A percentile compares a stretch with the other conserved stretches of the same genome.
Conservation (phyloP, 441 rosid species). For the Gossypium aridum region DNA sequence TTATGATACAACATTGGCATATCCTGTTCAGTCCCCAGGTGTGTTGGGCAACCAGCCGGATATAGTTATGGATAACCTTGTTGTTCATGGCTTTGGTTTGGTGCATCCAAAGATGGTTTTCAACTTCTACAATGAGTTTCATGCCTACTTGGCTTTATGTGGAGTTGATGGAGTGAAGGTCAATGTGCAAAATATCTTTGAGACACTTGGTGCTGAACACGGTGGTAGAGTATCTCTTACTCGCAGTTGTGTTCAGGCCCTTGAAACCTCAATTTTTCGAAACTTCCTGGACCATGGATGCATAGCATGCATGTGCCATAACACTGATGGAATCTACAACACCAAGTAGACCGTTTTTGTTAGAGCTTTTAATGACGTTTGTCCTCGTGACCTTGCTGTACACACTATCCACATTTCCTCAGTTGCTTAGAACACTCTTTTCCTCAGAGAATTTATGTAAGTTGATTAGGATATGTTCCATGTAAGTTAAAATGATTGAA, state of each 20-base stretch:
- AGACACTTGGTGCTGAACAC: slow-evolving; percentile 88
- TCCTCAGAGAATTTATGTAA: slow-evolving; percentile 94
- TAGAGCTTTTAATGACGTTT: slow-evolving; percentile 90
- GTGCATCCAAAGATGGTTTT: slow-evolving; percentile 82
- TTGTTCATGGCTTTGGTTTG: slow-evolving; percentile 81
- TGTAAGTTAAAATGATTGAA: slow-evolving; percentile 38
- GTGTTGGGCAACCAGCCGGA: slow-evolving; percentile 85
- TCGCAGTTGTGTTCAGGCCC: slow-evolving; percentile 68
- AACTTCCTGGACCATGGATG: slow-evolving; percentile 84
- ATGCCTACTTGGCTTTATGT: slow-evolving; percentile 79
- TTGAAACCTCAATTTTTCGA: slow-evolving; percentile 75
- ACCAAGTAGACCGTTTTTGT: slow-evolving; percentile 76
- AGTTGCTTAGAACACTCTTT: slow-evolving; percentile 74
- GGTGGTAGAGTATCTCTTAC: slow-evolving; percentile 91
- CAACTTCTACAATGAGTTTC: slow-evolving; percentile 90
- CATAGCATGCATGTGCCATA: slow-evolving; percentile 92
- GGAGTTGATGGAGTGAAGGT: slow-evolving; percentile 94
- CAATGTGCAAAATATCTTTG: slow-evolving; percentile 86
- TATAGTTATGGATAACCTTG: slow-evolving; percentile 77
- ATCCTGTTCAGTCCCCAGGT: slow-evolving; percentile 83
- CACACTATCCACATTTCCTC: slow-evolving; percentile 94
- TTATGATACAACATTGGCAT: slow-evolving; percentile 76
- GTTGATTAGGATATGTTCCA: slow-evolving; percentile 99
- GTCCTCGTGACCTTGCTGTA: slow-evolving; percentile 83
- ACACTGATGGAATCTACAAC: slow-evolving; percentile 79